A percentile compares a stretch with the other conserved stretches of the same genome.
These are phyloP conservation scores for Coix lacrymajobi DNA, from an alignment of 176 grass and related monocot genomes.

Conservation along the genomic window DNA sequence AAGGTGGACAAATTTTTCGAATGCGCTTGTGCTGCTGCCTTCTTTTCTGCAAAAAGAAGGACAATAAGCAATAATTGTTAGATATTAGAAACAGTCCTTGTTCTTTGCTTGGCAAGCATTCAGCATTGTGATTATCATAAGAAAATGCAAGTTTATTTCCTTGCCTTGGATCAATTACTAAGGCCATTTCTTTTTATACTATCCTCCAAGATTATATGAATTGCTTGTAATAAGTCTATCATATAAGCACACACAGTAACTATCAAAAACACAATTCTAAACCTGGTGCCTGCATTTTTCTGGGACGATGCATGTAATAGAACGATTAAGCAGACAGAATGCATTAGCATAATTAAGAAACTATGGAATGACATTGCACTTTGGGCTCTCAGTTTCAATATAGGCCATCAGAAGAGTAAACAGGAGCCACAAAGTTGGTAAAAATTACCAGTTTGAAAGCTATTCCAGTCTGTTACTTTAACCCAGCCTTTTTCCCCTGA, in stretches of 20 bases:
- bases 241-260: background rate
- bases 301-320: background rate
- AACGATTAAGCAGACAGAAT: background rate
- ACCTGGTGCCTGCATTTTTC: background rate
- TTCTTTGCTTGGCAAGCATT: constrained; percentile 7
- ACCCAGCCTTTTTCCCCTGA: constrained; percentile 68
- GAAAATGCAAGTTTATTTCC: background rate
- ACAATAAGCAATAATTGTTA: background rate
- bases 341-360: background rate
- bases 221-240: background rate
- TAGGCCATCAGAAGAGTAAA: background rate
- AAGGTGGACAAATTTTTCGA: constrained; percentile 89
- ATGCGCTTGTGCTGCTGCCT: constrained; percentile 71
- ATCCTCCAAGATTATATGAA: background rate
- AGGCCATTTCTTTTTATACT: background rate
- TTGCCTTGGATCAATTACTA: background rate
- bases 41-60: constrained; percentile 62
- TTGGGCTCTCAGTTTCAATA: background rate
- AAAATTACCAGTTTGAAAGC: constrained; percentile 58
- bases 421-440: background rate
- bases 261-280: constrained; percentile 1
- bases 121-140: background rate
- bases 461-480: constrained; percentile 77
- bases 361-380: background rate
- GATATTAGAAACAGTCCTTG: background rate